phyloP scores from a whole-genome alignment of 768 basidiomycete genomes.

The Suillus ampliporus region DNA sequence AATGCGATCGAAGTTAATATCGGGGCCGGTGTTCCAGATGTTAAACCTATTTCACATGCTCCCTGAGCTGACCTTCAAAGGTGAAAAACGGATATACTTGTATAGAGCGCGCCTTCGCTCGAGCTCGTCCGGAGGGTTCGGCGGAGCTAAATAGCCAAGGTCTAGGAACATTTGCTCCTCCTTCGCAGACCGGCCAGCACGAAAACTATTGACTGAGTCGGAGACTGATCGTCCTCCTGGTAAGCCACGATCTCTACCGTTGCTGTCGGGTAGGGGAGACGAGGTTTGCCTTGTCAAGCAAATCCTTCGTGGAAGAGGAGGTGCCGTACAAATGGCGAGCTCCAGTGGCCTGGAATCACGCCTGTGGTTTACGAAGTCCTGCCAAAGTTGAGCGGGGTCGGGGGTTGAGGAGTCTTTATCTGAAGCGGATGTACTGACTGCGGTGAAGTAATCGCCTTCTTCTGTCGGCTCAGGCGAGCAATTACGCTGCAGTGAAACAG shows the following conservation, averaged over 20 bases:
- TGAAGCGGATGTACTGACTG: conserved; percentile 30
- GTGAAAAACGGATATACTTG: conserved; percentile 53
- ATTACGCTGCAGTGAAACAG: conserved; percentile 27
- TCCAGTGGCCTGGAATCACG: conserved; percentile 38
- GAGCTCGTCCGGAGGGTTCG: conserved; percentile 83
- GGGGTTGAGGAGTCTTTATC: conserved; percentile 20
- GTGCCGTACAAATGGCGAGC: conserved; percentile 43
- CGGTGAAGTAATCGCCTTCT: conserved; percentile 38
- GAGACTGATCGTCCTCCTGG: conserved; percentile 39
- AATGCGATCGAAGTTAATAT: conserved; percentile 93
- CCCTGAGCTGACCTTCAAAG: conserved; percentile 10
- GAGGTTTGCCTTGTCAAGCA: conserved; percentile 67
- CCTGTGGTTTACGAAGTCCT: conserved; percentile 30
- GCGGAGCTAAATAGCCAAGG: conserved; percentile 76
- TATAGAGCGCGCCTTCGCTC: conserved; percentile 85
- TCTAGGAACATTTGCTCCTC: conserved; percentile 72
- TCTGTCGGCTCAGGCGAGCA: conserved; percentile 30
- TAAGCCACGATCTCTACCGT: conserved; percentile 36
- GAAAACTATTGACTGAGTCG: conserved; percentile 37
- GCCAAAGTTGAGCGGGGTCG: conserved; percentile 30
- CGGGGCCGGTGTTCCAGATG: conserved; percentile 84
- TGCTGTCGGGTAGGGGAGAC: conserved; percentile 58
- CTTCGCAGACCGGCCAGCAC: conserved; percentile 58
- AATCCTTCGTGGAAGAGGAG: conserved; percentile 55
- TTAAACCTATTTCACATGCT: conserved; percentile 66